Evolutionary conservation across 2,329 filamentous ascomycete genomes (phyloP), one percentile per base, ranked within the genome.

Genomic region (Nemania bipapillata): DNA sequence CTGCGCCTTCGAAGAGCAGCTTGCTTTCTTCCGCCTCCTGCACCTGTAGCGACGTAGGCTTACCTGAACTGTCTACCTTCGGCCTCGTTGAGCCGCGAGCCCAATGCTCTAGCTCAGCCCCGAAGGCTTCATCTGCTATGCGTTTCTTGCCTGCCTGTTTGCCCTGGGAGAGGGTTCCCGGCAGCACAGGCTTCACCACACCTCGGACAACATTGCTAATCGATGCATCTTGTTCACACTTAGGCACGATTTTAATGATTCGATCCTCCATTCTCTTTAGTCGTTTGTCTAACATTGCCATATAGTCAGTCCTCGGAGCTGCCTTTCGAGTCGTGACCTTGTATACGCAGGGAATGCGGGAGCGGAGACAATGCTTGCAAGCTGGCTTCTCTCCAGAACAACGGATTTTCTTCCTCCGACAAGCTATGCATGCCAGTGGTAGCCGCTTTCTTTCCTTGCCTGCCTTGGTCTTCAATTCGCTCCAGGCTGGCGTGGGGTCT

Each of bases 331-430:
- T 94, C 0, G 94, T 98, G 68, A 97, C 93, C 78, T 98, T 98
- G 86, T 98, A 99, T 4, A 98, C 94, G 79, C 96, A 99, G 1
- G 95, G 95, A 74, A 97, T 96, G 50, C 95, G 89, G 59, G 95
- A 97, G 65, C 94, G 89, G 67, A 96, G 85, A 78, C 96, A 98
- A 81, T 98, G 96, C 80, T 97, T 97, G 85, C 96, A 99, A 0
- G 94, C 93, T 2, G 96, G 96, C 80, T 97, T 98, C 83, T 98
- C 96, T 66, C 96, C 96, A 0, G 95, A 98, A 79, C 96, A 99
- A 61, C 95, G 90, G 71, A 99, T 98, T 84, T 99, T 99, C 83
- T 99, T 99, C 76, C 96, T 88, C 37, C 96, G 89, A 77, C 96
- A 99, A 42, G 94, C 94, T 75, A 98, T 97, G 79, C 96, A 99